A percentile compares a stretch with the other conserved stretches of the same genome.
phyloP scores from a whole-genome alignment of 345 rosid species.

The Hevea brasiliensis region DNA sequence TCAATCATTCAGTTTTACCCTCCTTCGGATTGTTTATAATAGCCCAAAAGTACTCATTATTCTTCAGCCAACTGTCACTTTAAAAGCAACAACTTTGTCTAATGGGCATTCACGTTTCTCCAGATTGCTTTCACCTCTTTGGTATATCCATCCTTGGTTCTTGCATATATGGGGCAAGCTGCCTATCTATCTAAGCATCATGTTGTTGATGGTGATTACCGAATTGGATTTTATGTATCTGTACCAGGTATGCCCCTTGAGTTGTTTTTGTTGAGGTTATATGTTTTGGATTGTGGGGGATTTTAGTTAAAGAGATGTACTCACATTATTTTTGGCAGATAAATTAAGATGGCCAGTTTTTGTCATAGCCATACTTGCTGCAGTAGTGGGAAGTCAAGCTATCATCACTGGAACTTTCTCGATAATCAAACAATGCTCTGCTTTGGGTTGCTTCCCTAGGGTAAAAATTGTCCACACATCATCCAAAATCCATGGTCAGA shows the following conservation, averaged over 20 bases:
- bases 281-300: conserved; percentile 6
- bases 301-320: conserved; percentile 8
- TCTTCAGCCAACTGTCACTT: neutral
- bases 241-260: conserved; percentile 63
- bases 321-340: conserved; percentile 43
- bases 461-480: conserved; percentile 92
- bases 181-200: conserved; percentile 81
- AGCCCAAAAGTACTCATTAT: neutral
- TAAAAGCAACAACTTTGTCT: neutral
- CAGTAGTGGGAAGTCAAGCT: conserved; percentile 94
- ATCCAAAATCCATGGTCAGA: conserved; percentile 86
- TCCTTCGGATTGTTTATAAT: neutral
- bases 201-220: conserved; percentile 35
- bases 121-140: conserved; percentile 86
- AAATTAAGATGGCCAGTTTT: conserved; percentile 84
- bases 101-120: conserved; percentile 22
- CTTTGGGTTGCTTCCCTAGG: conserved; percentile 81
- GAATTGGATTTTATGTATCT: conserved; percentile 77
- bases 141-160: conserved; percentile 88
- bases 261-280: conserved; percentile 18
- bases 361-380: conserved; percentile 86
- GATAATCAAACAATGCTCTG: conserved; percentile 82
- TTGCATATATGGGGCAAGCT: conserved; percentile 98
- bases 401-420: conserved; percentile 93
- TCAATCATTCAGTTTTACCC: neutral